phyloP scores from a whole-genome alignment of 768 basidiomycete genomes.

The Kwoniella sp. region DNA sequence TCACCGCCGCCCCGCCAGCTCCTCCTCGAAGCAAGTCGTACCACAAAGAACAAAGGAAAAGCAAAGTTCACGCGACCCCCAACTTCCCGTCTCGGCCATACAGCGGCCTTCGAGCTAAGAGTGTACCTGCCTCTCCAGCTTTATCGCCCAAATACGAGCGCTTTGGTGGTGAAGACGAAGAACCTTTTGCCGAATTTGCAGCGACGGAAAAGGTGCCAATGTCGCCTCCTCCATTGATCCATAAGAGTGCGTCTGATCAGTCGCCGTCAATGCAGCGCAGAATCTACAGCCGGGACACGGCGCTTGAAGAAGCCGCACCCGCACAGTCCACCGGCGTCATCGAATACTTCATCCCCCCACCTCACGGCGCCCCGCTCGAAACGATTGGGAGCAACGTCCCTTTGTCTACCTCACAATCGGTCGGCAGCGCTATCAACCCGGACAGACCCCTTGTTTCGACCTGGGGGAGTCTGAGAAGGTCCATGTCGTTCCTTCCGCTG shows the following conservation, averaged over 20 bases:
- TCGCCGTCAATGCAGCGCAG: constrained; percentile 6
- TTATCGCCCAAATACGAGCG: constrained; percentile 14
- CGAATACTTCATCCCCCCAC: constrained; percentile 26
- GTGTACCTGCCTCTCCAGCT: constrained; percentile 31
- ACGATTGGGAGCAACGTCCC: constrained; percentile 6
- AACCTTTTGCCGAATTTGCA: background rate
- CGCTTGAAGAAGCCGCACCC: background rate
- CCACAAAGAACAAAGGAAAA: constrained; percentile 3
- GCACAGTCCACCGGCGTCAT: background rate
- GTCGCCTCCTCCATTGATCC: constrained; percentile 8
- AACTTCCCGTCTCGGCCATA: constrained; percentile 12
- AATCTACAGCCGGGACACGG: background rate
- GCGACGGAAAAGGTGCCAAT: background rate
- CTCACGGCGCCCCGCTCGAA: constrained; percentile 13
- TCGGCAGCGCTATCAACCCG: background rate
- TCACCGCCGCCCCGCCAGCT: background rate
- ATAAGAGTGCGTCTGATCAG: constrained; percentile 15
- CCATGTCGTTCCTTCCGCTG: constrained; percentile 23
- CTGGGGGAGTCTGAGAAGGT: constrained; percentile 25
- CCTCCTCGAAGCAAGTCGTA: constrained; percentile 11
- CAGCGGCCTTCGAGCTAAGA: constrained; percentile 16
- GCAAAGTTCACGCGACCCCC: constrained; percentile 17
- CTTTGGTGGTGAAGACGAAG: background rate
- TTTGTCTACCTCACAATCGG: background rate
- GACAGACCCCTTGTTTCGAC: constrained; percentile 14